phyloP scores from a whole-genome alignment of 2,329 filamentous ascomycete genomes.

The Colletotrichum eleusines region DNA sequence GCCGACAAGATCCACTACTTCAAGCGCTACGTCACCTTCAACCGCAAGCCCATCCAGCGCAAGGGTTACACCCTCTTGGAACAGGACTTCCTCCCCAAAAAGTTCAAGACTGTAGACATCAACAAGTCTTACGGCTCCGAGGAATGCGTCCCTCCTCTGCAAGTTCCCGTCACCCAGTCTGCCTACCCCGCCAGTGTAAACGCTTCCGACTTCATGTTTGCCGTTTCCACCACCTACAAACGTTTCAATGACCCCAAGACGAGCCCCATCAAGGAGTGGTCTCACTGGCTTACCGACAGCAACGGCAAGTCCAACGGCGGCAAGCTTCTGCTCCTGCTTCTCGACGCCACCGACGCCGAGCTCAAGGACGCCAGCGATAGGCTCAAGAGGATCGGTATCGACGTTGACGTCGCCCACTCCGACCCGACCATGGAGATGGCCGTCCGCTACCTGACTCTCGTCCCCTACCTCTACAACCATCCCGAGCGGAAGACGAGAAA shows the following conservation, averaged over 20 bases:
- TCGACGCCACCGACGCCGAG: conserved; percentile 65
- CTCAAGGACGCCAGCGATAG: conserved; percentile 62
- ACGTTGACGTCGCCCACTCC: conserved; percentile 68
- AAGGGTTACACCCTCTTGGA: conserved; percentile 64
- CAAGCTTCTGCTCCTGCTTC: conserved; percentile 66
- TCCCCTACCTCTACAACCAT: conserved; percentile 67
- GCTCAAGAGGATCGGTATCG: conserved; percentile 63
- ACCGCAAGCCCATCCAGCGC: conserved; percentile 61
- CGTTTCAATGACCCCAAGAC: conserved; percentile 65
- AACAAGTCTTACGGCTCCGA: conserved; percentile 56
- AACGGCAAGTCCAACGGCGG: conserved; percentile 67
- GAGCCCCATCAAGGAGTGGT: conserved; percentile 68
- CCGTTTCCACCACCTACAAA: conserved; percentile 69
- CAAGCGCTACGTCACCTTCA: conserved; percentile 66
- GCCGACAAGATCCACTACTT: conserved; percentile 66
- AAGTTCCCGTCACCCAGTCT: conserved; percentile 64
- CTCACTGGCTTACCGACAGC: conserved; percentile 70
- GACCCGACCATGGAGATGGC: conserved; percentile 68
- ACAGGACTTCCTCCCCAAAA: conserved; percentile 60
- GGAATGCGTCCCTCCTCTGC: conserved; percentile 62
- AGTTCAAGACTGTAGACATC: conserved; percentile 62
- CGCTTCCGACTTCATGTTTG: conserved; percentile 69
- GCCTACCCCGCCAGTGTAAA: conserved; percentile 64
- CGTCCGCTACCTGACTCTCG: conserved; percentile 67
- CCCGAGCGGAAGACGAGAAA: conserved; percentile 61